Evolutionary conservation across 2,329 filamentous ascomycete genomes (phyloP), one percentile per base, ranked within the genome.

Genomic region (Fusarium praegraminearum): DNA sequence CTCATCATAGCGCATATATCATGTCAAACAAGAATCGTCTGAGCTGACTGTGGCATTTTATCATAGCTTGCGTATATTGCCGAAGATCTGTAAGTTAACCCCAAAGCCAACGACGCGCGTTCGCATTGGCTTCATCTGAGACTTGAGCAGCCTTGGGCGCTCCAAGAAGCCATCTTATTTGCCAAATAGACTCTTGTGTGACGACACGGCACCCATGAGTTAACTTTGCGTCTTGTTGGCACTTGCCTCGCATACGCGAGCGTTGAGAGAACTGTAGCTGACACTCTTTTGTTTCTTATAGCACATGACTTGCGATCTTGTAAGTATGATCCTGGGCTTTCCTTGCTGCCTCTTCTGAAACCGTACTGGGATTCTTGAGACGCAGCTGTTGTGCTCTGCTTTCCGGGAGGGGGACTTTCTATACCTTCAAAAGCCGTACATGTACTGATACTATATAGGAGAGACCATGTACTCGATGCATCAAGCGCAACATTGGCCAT

Each of bases 401-500:
- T 36, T 30, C 40, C 30, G 44, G 60, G 46, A 51, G 53, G 30
- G 53, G 67, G 60, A 43, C 40, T 64, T 46, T 61, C 55, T 52
- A 61, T 56, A 56, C 61, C 30, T 12, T 63, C 24, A 33, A 55
- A 52, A 52, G 50, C 45, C 43, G 65, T 62, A 63, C 54, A 52
- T 52, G 35, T 69, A 71, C 77, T 79, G 67, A 79, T 70, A 60
- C 49, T 60, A 62, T 73, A 73, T 80, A 97, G 93, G 93, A 97
- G 84, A 91, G 96, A 79, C 96, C 96, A 77, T 99, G 96, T 87
- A 95, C 93, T 76, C 89, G 96, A 83, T 99, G 96, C 85, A 93
- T 98, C 82, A 99, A 98, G 84, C 91, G 96, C 78, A 97, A 97
- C 83, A 99, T 99, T 80, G 96, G 95, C 76, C 96, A 99, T 82